phyloP scores from a whole-genome alignment of 768 basidiomycete species.

The Lentinula detonsa region DNA sequence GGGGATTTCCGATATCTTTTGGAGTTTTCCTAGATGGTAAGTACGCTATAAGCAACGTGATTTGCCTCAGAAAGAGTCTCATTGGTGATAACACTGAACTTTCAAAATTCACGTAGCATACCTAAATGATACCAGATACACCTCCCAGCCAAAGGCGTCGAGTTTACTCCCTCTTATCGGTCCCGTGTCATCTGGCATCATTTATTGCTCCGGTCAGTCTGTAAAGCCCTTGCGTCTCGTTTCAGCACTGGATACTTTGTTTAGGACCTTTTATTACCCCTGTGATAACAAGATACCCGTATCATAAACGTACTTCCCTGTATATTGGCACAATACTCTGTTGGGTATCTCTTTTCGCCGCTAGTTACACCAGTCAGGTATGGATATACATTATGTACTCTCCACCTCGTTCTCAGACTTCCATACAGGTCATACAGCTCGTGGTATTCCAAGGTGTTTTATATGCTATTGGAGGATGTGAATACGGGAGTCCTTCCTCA shows the following conservation, averaged over 20 bases:
- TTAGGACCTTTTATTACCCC: conserved; percentile 21
- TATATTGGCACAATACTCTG: conserved; percentile 19
- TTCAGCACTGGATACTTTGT: neutral
- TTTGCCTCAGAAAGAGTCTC: neutral
- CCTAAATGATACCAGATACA: conserved; percentile 7
- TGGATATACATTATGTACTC: neutral
- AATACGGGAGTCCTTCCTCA: neutral
- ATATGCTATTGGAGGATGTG: conserved; percentile 22
- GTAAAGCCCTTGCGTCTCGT: neutral
- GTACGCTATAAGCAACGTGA: neutral
- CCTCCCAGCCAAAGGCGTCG: conserved; percentile 15
- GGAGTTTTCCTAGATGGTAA: conserved; percentile 22
- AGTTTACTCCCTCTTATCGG: conserved; percentile 23
- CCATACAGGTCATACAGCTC: conserved; percentile 15
- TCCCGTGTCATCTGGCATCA: conserved; percentile 20
- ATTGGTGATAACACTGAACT: too few species aligned
- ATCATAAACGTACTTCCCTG: conserved; percentile 13
- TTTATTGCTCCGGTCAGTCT: conserved; percentile 22
- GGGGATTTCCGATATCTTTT: conserved; percentile 23
- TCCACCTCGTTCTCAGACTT: neutral
- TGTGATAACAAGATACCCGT: conserved; percentile 15
- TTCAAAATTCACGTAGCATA: neutral
- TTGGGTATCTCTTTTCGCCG: conserved; percentile 18
- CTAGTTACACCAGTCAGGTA: conserved; percentile 17
- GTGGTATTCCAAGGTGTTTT: conserved; percentile 21